Conservation (phyloP, 495 filamentous ascomycete genomes). For the Chaetomidium leptoderma region DNA sequence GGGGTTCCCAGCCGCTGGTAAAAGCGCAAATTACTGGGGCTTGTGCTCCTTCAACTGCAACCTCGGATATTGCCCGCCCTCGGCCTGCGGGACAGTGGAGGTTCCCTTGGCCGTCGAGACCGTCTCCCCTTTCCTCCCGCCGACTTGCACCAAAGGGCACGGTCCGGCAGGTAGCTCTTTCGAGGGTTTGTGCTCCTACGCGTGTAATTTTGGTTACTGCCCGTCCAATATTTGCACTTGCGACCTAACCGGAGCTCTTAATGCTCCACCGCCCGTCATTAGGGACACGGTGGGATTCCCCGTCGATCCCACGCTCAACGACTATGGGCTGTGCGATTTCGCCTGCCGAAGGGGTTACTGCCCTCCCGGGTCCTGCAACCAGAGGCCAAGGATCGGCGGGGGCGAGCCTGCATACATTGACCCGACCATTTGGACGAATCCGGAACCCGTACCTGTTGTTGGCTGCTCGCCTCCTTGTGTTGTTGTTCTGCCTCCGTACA, state of each 20-base stretch:
- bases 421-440: neutral
- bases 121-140: constrained; percentile 12
- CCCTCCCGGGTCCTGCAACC: neutral
- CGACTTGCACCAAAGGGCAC: constrained; percentile 6
- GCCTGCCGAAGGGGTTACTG: constrained; percentile 3
- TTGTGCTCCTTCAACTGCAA: constrained; percentile 18
- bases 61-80: constrained; percentile 12
- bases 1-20: neutral
- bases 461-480: constrained; percentile 1
- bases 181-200: constrained; percentile 16
- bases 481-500: neutral
- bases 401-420: neutral
- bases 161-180: neutral
- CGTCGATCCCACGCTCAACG: neutral
- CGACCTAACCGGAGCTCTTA: neutral
- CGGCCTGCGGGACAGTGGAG: neutral
- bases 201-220: constrained; percentile 20
- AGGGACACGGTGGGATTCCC: neutral
- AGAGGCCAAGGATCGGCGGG: neutral
- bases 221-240: constrained; percentile 8
- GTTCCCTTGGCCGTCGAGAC: neutral
- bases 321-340: neutral
- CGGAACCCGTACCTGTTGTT: neutral
- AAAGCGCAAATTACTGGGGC: constrained; percentile 10
- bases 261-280: neutral